Conservation (phyloP, 2,329 filamentous ascomycete genomes). For the Epichloe bromicola region DNA sequence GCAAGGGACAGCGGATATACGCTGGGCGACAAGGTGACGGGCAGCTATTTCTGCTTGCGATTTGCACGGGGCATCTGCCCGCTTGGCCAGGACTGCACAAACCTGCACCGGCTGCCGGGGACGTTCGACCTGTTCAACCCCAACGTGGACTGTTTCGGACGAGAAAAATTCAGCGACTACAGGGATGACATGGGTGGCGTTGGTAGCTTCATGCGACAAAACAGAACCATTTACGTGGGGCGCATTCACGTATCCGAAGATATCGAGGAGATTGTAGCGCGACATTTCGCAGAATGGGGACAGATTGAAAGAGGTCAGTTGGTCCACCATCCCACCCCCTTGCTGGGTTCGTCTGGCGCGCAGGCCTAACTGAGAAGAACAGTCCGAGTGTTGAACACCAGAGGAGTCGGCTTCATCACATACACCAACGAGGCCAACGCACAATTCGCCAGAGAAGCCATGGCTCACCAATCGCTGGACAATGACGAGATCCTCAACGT, state of each 20-base stretch:
- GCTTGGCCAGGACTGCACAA: constrained; percentile 85
- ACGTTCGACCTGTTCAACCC: constrained; percentile 85
- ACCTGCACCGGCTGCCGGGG: constrained; percentile 77
- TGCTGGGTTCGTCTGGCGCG: not conserved
- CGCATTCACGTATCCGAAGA: constrained; percentile 92
- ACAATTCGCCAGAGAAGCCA: constrained; percentile 86
- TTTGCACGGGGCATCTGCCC: constrained; percentile 75
- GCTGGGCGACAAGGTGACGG: constrained; percentile 59
- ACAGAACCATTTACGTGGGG: constrained; percentile 86
- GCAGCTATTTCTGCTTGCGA: constrained; percentile 85
- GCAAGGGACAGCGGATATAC: constrained; percentile 69
- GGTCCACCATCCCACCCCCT: not conserved
- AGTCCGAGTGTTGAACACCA: constrained; percentile 69
- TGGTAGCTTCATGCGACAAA: constrained; percentile 85
- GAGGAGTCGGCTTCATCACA: constrained; percentile 91
- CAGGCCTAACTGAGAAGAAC: not conserved
- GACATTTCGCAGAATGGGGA: constrained; percentile 96
- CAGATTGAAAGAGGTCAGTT: constrained; percentile 62
- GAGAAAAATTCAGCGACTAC: constrained; percentile 83
- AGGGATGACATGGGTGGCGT: constrained; percentile 97
- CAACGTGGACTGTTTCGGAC: constrained; percentile 81
- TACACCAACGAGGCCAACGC: constrained; percentile 84
- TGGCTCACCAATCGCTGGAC: constrained; percentile 88
- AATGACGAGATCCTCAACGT: constrained; percentile 91
- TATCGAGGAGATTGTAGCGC: constrained; percentile 87